Evolutionary conservation across 1,139 yeast genomes (phyloP).

Genomic region (Suhomyces choctaworum): DNA sequence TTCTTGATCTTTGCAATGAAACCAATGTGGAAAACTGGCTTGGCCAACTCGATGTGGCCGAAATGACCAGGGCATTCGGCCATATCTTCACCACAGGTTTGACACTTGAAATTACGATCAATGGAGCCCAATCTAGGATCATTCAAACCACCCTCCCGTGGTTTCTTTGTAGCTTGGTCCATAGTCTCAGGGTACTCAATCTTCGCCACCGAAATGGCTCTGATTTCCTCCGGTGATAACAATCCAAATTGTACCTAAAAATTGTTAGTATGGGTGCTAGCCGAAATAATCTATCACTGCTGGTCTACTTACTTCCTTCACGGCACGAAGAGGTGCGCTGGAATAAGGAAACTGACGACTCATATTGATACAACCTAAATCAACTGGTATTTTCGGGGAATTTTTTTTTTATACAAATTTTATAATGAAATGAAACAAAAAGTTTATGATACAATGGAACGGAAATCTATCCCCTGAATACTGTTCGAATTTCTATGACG

Average conservation of each 20-base stretch:
- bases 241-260: conserved; percentile 87
- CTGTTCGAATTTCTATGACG: neutral
- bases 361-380: conserved; percentile 26
- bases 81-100: conserved; percentile 99
- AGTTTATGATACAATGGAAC: conserved; percentile 7
- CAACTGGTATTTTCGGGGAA: conserved; percentile 8
- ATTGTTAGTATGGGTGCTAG: conserved; percentile 16
- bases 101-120: conserved; percentile 96
- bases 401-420: conserved; percentile 14
- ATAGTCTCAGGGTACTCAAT: conserved; percentile 98
- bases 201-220: conserved; percentile 96
- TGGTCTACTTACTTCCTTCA: conserved; percentile 70
- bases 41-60: conserved; percentile 97
- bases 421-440: conserved; percentile 5
- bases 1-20: conserved; percentile 92
- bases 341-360: conserved; percentile 83
- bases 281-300: neutral
- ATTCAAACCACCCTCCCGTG: conserved; percentile 94
- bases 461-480: conserved; percentile 10
- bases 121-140: conserved; percentile 97
- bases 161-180: conserved; percentile 95
- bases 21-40: conserved; percentile 97
- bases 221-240: conserved; percentile 94
- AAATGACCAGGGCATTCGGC: conserved; percentile 99
- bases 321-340: conserved; percentile 95